Conservation (phyloP, 2,329 filamentous ascomycete genomes). For the Alternaria ventricosa region DNA sequence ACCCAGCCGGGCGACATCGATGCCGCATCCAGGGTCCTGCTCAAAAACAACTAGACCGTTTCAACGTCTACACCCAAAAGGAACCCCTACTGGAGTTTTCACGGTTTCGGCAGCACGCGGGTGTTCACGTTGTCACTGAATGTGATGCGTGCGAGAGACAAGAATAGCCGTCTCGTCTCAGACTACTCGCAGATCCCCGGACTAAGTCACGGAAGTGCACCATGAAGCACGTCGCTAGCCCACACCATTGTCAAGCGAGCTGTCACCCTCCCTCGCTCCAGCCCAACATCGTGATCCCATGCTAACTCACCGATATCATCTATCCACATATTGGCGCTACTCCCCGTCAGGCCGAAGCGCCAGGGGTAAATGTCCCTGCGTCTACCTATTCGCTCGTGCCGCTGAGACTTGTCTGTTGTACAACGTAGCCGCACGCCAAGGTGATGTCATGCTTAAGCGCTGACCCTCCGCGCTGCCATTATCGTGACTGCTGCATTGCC, state of each 20-base stretch:
- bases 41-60: neutral
- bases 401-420: slow-evolving; percentile 1
- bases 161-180: neutral
- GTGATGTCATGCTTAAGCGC: slow-evolving; percentile 19
- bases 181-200: slow-evolving; percentile 2
- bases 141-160: neutral
- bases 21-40: neutral
- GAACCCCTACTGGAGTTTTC: neutral
- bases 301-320: slow-evolving; percentile 1
- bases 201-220: neutral
- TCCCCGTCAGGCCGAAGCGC: slow-evolving; percentile 2
- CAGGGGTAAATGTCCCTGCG: slow-evolving; percentile 12
- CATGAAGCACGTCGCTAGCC: neutral
- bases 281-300: neutral
- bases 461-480: neutral
- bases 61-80: neutral
- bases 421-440: slow-evolving; percentile 3
- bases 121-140: neutral
- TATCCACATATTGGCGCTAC: slow-evolving; percentile 7
- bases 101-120: neutral
- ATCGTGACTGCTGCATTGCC: neutral
- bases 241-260: slow-evolving; percentile 1
- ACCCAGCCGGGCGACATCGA: neutral
- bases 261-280: neutral
- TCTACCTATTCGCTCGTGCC: slow-evolving; percentile 12